Percentiles rank a stretch among this genome's conserved stretches.
Conservation (phyloP, 1,284 basidiomycete species). For the Tilletiopsis washingtonensis region DNA sequence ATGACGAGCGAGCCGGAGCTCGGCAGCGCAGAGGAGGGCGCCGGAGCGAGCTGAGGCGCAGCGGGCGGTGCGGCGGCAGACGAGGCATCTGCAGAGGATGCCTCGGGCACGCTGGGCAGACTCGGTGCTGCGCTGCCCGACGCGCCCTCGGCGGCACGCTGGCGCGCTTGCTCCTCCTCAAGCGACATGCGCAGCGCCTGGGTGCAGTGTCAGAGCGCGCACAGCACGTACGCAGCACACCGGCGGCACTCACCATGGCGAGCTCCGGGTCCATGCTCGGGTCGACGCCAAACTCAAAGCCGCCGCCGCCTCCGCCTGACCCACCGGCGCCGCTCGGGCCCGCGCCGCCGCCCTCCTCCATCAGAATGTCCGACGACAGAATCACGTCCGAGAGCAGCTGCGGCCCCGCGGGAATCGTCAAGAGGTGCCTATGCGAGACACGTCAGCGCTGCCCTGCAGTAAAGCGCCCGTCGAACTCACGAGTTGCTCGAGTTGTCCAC, state of each 20-base stretch:
- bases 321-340: constrained; percentile 37
- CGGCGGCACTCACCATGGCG: constrained; percentile 66
- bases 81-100: not conserved
- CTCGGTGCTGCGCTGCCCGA: constrained; percentile 18
- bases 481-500: constrained; percentile 72
- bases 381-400: constrained; percentile 77
- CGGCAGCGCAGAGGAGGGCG: constrained; percentile 11
- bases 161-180: constrained; percentile 88
- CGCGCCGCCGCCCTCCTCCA: constrained; percentile 65
- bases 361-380: constrained; percentile 72
- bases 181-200: constrained; percentile 94
- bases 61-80: not conserved
- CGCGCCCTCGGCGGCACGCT: constrained; percentile 46
- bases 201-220: not conserved
- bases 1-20: constrained; percentile 35
- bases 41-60: not conserved
- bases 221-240: not conserved
- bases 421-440: constrained; percentile 55
- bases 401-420: constrained; percentile 67
- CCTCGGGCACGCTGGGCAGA: constrained; percentile 26
- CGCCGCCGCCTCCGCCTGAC: constrained; percentile 49
- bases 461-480: constrained; percentile 50
- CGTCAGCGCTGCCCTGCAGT: not conserved
- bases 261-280: constrained; percentile 91
- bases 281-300: constrained; percentile 78